phyloP scores from a whole-genome alignment of 139 green algal genomes.

The Nannochloris sp. region DNA sequence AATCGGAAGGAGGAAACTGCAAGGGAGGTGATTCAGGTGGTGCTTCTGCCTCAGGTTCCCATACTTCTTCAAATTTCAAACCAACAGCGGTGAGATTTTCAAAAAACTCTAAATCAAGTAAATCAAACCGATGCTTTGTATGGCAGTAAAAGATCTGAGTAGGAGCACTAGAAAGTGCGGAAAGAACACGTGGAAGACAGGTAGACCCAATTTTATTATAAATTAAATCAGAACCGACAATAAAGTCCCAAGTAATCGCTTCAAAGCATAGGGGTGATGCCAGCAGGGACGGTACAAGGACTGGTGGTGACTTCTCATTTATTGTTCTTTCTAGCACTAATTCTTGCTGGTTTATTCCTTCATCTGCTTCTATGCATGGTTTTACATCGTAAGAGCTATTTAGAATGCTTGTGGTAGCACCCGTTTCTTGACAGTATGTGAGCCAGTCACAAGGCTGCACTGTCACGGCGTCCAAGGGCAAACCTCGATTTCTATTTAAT shows the following conservation, averaged over 20 bases:
- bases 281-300: not conserved
- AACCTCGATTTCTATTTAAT: conserved; percentile 14
- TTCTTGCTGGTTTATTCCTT: not conserved
- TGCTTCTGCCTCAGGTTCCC: conserved; percentile 11
- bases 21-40: conserved; percentile 23
- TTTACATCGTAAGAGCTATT: not conserved
- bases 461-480: not conserved
- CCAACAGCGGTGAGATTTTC: conserved; percentile 16
- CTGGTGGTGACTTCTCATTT: not conserved
- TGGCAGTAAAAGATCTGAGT: conserved; percentile 23
- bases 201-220: conserved; percentile 21
- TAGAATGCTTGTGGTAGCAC: not conserved
- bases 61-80: conserved; percentile 23
- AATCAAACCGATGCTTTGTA: conserved; percentile 25
- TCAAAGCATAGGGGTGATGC: not conserved
- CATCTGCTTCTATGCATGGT: too few relatives aligned
- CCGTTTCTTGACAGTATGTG: not conserved
- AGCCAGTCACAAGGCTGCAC: conserved; percentile 19
- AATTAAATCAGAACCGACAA: conserved; percentile 22
- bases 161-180: not conserved
- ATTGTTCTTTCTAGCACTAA: not conserved
- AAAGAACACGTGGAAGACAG: conserved; percentile 16
- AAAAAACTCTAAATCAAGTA: conserved; percentile 17
- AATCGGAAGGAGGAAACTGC: conserved; percentile 15
- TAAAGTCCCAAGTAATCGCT: conserved; percentile 9